Evolutionary conservation across 2,329 filamentous ascomycete species (phyloP), one percentile per base, ranked within the genome.

Genomic region (Daldinia sp.): DNA sequence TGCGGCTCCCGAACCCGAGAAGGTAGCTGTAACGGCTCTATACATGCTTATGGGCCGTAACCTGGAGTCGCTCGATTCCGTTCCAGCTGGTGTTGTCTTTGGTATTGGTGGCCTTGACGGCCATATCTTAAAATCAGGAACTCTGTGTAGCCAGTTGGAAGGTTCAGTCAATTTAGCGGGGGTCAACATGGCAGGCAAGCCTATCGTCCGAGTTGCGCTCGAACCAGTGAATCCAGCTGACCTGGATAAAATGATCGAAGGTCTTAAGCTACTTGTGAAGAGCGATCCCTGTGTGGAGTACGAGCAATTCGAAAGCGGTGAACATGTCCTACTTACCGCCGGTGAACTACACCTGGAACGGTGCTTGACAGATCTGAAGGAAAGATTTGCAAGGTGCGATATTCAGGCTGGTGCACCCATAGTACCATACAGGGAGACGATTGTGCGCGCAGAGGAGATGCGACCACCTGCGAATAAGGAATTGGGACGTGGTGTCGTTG

Each of bases 241-340:
- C 77, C 84, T 99, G 23, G 92, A 96, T 78, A 98, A 97, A 82
- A 97, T 99, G 94, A 94, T 99, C 63, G 87, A 88, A 5, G 96
- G 96, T 0, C 83, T 99, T 59, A 90, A 90, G 69, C 83, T 99
- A 18, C 88, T 99, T 0, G 94, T 97, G 35, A 94, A 98, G 77
- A 97, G 94, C 74, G 96, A 99, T 75, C 95, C 96, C 0, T 98
- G 96, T 75, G 96, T 95, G 13, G 91, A 97, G 78, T 99, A 99
- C 74, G 94, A 98, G 78, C 93, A 97, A 57, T 91, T 98, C 59
- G 88, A 91, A 63, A 98, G 91, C 73, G 96, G 96, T 63, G 96
- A 99, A 81, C 96, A 99, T 79, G 96, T 99, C 46, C 89, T 99
- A 23, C 81, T 97, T 41, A 98, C 96, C 0, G 96, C 96, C 5